Evolutionary conservation across 805 yeast species (phyloP), one percentile per base, ranked within the genome.

Genomic region (Metschnikowia cerradonensis): DNA sequence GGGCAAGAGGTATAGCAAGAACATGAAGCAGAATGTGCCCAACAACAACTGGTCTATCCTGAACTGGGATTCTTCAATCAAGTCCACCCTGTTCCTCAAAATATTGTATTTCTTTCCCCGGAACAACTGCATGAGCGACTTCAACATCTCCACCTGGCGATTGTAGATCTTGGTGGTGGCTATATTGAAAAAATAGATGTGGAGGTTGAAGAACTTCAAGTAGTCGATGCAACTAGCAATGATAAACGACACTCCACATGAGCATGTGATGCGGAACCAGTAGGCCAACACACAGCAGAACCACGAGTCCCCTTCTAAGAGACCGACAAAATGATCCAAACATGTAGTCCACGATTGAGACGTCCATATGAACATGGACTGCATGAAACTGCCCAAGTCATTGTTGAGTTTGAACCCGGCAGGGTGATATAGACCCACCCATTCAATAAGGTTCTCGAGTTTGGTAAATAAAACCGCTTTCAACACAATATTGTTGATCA

Each of bases 391-490:
- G 0, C 97, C 88, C 17, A 94, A 73, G 60, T 90, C 97, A 52
- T 82, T 84, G 65, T 94, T 94, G 47, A 94, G 78, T 62, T 94
- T 94, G 60, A 94, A 83, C 3, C 99, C 99, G 14, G 92, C 96
- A 0, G 99, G 99, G 60, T 91, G 87, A 53, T 83, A 54, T 20
- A 59, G 78, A 73, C 90, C 89, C 35, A 94, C 74, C 91, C 96
- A 87, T 0, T 71, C 57, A 3, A 91, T 81, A 36, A 83, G 64
- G 2, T 62, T 53, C 17, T 75, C 68, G 40, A 84, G 67, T n/a
- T 73, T 72, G 33, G 70, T 61, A 49, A 80, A 79, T 13, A 85
- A 54, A 4, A 68, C 26, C 4, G 47, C 39, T n/a, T 65, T 52
- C 17, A 30, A n/a, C 11, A 45, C 41, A 13, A 38, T 35, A 4